Evolutionary conservation across 2,329 filamentous ascomycete species (phyloP), one percentile per base, ranked within the genome.

Genomic region (Cryphonectria nitschkei): DNA sequence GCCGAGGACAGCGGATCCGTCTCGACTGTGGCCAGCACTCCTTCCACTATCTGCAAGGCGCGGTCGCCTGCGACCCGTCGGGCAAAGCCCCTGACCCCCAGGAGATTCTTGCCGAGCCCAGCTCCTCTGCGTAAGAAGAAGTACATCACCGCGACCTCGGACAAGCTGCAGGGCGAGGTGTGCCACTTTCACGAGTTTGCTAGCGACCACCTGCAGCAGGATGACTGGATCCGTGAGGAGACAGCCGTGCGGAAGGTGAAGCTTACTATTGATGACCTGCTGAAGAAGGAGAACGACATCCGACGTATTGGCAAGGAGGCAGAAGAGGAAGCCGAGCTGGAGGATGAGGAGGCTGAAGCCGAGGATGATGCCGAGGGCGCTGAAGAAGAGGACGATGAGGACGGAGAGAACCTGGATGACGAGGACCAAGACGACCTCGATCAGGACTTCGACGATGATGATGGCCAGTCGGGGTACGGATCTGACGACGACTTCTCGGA

Each of bases 111-210:
- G 1, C 79, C 79, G 67, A 84, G 80, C 68, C 82, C 82, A 2
- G 78, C 79, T 3, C 67, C 58, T 41, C 77, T 80, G 3, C 80
- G 82, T 43, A 77, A 79, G 41, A 82, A 81, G 73, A 86, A 83
- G 74, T 89, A 85, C 75, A 79, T 89, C 19, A 84, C 83, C 9
- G 87, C 85, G 22, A 81, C 84, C 70, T 82, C 83, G 6, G 82
- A 78, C 50, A 87, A 89, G 65, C 77, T 89, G 60, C 81, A 82
- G 52, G 83, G 83, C 56, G 88, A 91, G 73, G 84, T 85, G 37
- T 89, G 83, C 78, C 89, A 83, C 65, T 98, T 98, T 78, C 93
- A 98, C 79, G 95, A 97, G 77, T 98, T 98, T 79, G 95, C 93
- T 60, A 94, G 92, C 78, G 94, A 93, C 65, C 87, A 90, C 70